Evolutionary conservation across 345 rosid species (phyloP).

Genomic region (Gossypium bickii): DNA sequence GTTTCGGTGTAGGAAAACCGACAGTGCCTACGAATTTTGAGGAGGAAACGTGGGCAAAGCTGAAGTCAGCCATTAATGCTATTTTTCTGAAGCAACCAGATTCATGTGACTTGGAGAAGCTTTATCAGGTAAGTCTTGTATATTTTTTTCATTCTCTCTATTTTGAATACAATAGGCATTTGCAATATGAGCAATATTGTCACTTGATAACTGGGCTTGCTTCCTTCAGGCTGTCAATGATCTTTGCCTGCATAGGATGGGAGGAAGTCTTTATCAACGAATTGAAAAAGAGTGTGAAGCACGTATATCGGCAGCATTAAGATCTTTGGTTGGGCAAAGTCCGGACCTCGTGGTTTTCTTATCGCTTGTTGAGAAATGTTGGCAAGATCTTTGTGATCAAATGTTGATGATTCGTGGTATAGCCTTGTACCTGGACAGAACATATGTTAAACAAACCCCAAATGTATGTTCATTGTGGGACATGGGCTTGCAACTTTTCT

Average conservation of each 20-base stretch:
- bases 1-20: constrained; percentile 65
- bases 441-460: constrained; percentile 84
- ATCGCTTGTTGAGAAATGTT: constrained; percentile 84
- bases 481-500: constrained; percentile 96
- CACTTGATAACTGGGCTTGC: constrained; percentile 16
- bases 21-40: constrained; percentile 76
- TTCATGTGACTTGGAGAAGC: constrained; percentile 74
- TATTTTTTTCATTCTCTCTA: neutral
- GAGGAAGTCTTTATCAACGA: constrained; percentile 78
- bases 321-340: constrained; percentile 85
- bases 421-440: constrained; percentile 88
- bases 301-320: constrained; percentile 70
- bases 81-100: constrained; percentile 75
- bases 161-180: neutral
- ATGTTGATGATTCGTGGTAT: constrained; percentile 95
- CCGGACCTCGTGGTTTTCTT: constrained; percentile 90
- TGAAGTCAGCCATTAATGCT: constrained; percentile 88
- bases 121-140: constrained; percentile 62
- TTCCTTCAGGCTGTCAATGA: constrained; percentile 73
- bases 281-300: constrained; percentile 89
- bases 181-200: constrained; percentile 11
- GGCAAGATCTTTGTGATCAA: constrained; percentile 95
- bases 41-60: constrained; percentile 85
- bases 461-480: constrained; percentile 89
- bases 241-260: constrained; percentile 90